Conservation (phyloP, 2,329 filamentous ascomycete species). For the Penicillium hordei region DNA sequence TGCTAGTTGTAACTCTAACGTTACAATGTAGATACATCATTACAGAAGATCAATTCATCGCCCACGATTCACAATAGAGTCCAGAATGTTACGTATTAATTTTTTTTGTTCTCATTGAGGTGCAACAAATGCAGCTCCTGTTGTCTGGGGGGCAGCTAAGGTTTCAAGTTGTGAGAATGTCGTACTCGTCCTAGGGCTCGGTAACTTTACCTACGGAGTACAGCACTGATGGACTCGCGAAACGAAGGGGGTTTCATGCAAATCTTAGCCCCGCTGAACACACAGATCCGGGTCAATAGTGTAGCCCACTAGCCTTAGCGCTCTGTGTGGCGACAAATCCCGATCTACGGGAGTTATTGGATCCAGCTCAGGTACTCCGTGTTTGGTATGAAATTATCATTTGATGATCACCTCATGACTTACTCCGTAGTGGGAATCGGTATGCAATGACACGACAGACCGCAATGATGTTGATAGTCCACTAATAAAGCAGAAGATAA, state of each 20-base stretch:
- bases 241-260: not conserved
- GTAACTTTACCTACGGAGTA: not conserved
- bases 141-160: not conserved
- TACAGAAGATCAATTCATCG: not conserved
- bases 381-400: not conserved
- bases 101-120: not conserved
- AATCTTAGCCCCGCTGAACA: constrained; percentile 7
- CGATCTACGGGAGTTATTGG: not conserved
- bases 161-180: not conserved
- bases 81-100: not conserved
- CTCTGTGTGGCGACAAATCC: not conserved
- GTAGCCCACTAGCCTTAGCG: constrained; percentile 16
- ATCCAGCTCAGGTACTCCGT: not conserved
- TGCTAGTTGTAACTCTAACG: not conserved
- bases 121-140: not conserved
- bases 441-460: not conserved
- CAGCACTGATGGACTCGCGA: not conserved
- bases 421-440: not conserved
- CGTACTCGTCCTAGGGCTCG: not conserved
- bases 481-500: not conserved
- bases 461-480: not conserved
- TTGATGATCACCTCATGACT: not conserved
- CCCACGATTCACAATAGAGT: not conserved
- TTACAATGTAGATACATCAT: not conserved
- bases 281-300: constrained; percentile 18